Evolutionary conservation across 2,329 filamentous ascomycete genomes (phyloP).

Genomic region (Colletotrichum brevisporum): DNA sequence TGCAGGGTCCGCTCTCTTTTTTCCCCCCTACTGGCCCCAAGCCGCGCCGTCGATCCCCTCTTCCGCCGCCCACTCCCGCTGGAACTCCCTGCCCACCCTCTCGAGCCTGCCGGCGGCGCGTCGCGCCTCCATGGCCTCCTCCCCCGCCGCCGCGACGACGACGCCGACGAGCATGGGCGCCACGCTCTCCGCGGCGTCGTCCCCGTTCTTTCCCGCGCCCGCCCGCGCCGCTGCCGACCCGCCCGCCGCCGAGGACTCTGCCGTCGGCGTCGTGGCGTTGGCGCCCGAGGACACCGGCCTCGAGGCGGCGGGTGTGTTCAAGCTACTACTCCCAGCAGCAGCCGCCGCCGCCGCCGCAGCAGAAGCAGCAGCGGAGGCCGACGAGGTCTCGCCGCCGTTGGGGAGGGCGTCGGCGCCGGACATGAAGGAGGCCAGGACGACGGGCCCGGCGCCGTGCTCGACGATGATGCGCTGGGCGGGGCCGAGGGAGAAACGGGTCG

Average conservation of each 20-base stretch:
- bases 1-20: too few relatives aligned
- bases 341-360: conserved; percentile 6
- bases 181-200: conserved; percentile 38
- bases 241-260: conserved; percentile 3
- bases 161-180: conserved; percentile 69
- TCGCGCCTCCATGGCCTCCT: conserved; percentile 65
- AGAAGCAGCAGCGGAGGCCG: conserved; percentile 6
- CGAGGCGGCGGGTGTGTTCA: conserved; percentile 20
- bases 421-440: conserved; percentile 63
- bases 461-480: conserved; percentile 70
- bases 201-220: conserved; percentile 16
- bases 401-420: conserved; percentile 49
- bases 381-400: conserved; percentile 29
- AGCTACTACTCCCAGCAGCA: conserved; percentile 4
- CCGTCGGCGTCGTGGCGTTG: conserved; percentile 18
- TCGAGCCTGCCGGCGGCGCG: conserved; percentile 68
- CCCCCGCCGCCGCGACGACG: conserved; percentile 65
- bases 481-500: conserved; percentile 67
- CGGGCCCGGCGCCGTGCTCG: conserved; percentile 63
- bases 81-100: conserved; percentile 67
- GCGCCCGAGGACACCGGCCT: conserved; percentile 21
- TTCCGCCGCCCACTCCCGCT: conserved; percentile 64
- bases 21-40: neutral
- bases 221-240: neutral
- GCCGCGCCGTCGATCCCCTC: conserved; percentile 35